These are phyloP conservation scores for Pulveroboletus sp. DNA, from an alignment of 768 basidiomycete species.

Conservation along the genomic window DNA sequence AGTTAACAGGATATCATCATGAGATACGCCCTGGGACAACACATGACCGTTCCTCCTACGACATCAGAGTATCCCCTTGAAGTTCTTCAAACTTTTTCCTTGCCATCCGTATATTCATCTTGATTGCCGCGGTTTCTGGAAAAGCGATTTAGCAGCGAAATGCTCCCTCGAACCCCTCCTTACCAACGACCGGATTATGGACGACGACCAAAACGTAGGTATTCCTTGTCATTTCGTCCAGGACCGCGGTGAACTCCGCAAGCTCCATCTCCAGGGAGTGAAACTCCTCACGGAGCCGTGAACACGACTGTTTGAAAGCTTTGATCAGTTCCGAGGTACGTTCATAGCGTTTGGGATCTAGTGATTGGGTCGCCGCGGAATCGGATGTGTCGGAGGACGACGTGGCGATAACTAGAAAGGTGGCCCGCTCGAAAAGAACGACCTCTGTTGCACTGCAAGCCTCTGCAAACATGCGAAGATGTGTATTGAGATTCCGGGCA, in stretches of 20 bases:
- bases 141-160: neutral
- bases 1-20: neutral
- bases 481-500: constrained; percentile 79
- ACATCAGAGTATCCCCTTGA: constrained; percentile 60
- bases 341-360: constrained; percentile 74
- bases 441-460: constrained; percentile 91
- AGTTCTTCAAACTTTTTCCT: constrained; percentile 87
- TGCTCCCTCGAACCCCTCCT: constrained; percentile 15
- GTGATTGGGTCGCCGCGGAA: constrained; percentile 37
- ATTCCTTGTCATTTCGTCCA: constrained; percentile 90
- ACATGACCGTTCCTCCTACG: constrained; percentile 12
- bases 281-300: constrained; percentile 81
- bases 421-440: constrained; percentile 93
- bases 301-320: constrained; percentile 89
- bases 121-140: constrained; percentile 82
- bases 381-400: constrained; percentile 40
- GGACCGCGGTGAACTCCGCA: constrained; percentile 78
- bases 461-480: constrained; percentile 80
- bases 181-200: constrained; percentile 85
- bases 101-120: constrained; percentile 83
- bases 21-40: neutral
- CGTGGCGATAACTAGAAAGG: constrained; percentile 95
- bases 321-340: constrained; percentile 92
- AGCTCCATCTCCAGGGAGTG: constrained; percentile 83
- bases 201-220: constrained; percentile 90